Evolutionary conservation across 2,329 filamentous ascomycete species (phyloP), one percentile per base, ranked within the genome.

Genomic region (Fusarium continuum): DNA sequence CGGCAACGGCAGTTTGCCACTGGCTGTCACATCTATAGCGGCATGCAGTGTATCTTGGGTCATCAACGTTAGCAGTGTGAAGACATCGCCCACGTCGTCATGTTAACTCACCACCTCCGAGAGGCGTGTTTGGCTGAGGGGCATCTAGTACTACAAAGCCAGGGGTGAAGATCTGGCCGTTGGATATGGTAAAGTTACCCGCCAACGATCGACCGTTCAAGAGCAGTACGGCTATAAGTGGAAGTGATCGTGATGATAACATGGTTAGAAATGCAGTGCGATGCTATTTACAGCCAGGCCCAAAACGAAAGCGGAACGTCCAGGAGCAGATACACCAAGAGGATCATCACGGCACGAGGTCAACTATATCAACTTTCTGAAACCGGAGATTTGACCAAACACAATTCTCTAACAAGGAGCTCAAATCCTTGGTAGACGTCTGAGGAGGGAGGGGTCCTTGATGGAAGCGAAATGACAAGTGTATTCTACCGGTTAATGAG

Each of bases 121-220:
- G 72, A 1, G 87, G 86, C 10, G 87, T 89, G 45, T 83, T 82
- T 6, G 87, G 87, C 61, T 90, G 87, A 11, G 87, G 87, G 26
- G 88, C 82, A 74, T 91, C 83, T 29, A 91, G 77, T 52, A 91
- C 83, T 20, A 83, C 88, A 51, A 91, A 82, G 0, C 89, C 88
- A 1, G 88, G 88, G 0, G 88, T 91, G 69, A 84, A 90, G 49
- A 91, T 84, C 67, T 91, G 87, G 14, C 88, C 88, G 65, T 85
- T 85, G 19, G 85, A 75, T 46, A 86, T 82, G 17, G 83, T 85
- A 67, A 89, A 89, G 58, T 80, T 78, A 35, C 76, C 70, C 6
- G 77, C 77, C 8, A 67, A 56, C 14, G 69, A 56, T 14, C 56
- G 65, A 32, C 50, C 41, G 10, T 66, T 61, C 20, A 74, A 53